Conservation (phyloP, 371 early-diverging fungal species). For the Mucor irregularis region DNA sequence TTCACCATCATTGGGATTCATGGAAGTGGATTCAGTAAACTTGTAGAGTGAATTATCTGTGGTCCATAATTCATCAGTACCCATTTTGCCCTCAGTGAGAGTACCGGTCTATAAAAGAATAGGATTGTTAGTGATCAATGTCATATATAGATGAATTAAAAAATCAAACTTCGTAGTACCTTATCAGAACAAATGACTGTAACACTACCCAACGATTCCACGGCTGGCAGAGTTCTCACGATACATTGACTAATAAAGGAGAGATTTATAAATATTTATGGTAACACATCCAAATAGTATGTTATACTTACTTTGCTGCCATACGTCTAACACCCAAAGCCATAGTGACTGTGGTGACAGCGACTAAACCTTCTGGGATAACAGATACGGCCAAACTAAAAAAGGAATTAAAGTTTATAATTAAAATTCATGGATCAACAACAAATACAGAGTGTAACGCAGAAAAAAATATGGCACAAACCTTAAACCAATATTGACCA, state of each 20-base stretch:
- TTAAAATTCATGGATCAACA: too few relatives aligned
- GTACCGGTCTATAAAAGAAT: constrained; percentile 84
- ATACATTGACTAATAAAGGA: constrained; percentile 54
- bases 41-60: constrained; percentile 63
- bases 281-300: too few relatives aligned
- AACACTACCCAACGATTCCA: constrained; percentile 92
- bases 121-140: too few relatives aligned
- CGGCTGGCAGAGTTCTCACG: constrained; percentile 85
- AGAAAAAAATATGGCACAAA: constrained; percentile 6
- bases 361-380: constrained; percentile 95
- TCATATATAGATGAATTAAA: too few relatives aligned
- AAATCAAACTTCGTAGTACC: too few relatives aligned
- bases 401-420: not conserved
- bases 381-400: constrained; percentile 80
- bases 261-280: too few relatives aligned
- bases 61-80: constrained; percentile 71
- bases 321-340: constrained; percentile 89
- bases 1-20: constrained; percentile 68
- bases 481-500: constrained; percentile 54
- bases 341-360: constrained; percentile 93
- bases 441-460: too few relatives aligned
- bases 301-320: constrained; percentile 71
- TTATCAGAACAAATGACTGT: constrained; percentile 96
- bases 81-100: constrained; percentile 94
- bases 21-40: constrained; percentile 66